Conservation (phyloP, 345 rosid genomes). For the Raphanus sativus region DNA sequence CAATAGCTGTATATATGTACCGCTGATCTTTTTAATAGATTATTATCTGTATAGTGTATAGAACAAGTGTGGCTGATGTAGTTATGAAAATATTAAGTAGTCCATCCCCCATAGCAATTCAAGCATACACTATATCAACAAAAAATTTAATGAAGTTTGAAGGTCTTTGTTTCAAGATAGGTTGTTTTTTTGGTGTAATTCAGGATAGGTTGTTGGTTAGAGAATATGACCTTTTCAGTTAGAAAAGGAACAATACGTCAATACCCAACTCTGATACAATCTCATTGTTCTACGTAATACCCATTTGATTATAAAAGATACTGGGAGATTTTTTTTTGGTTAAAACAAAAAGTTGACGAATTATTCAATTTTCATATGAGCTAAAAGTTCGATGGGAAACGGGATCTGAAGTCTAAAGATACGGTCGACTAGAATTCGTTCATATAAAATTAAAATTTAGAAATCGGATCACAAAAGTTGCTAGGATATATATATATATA, state of each 20-base stretch:
- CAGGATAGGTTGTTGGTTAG: conserved; percentile 4
- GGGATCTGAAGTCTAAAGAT: conserved; percentile 17
- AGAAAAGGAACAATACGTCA: neutral
- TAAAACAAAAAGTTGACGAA: neutral
- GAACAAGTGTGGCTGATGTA: neutral
- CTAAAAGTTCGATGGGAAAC: conserved; percentile 25
- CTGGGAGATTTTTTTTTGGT: neutral
- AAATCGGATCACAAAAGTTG: conserved; percentile 18
- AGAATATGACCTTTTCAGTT: conserved; percentile 21
- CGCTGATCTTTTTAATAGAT: neutral
- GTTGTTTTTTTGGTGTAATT: neutral
- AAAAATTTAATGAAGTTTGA: neutral
- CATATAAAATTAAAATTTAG: neutral
- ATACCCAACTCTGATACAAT: conserved; percentile 16
- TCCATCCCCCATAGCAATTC: neutral
- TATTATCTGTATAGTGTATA: neutral
- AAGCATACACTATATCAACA: neutral
- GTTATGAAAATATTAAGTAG: neutral
- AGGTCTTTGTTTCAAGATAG: neutral
- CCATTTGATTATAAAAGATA: neutral
- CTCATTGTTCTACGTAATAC: conserved; percentile 20
- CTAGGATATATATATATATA: neutral
- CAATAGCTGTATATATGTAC: neutral
- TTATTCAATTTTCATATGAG: neutral
- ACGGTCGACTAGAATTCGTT: conserved; percentile 6